Conservation (phyloP, 1,284 basidiomycete species). For the Marasmius fiardii region DNA sequence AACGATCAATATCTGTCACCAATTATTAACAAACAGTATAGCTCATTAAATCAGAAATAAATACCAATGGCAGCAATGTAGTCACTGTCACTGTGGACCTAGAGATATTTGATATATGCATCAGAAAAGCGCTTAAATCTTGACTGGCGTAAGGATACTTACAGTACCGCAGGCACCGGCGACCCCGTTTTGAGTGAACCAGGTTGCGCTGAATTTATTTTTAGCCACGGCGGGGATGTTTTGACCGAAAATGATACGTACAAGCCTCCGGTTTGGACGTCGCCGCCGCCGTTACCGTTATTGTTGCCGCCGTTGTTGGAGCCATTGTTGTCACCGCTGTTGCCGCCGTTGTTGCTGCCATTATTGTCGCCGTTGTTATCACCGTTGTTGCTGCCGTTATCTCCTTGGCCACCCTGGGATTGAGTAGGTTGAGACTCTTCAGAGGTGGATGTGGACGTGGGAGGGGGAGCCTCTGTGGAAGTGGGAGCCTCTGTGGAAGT, state of each 20-base stretch:
- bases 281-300: not conserved
- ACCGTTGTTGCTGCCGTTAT: constrained; percentile 3
- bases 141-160: not conserved
- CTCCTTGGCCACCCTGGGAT: constrained; percentile 1
- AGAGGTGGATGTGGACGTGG: constrained; percentile 12
- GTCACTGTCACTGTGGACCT: constrained; percentile 60
- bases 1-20: constrained; percentile 41
- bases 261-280: constrained; percentile 39
- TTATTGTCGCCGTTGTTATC: constrained; percentile 1
- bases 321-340: not conserved
- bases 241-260: constrained; percentile 33
- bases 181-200: constrained; percentile 64
- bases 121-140: not conserved
- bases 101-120: not conserved
- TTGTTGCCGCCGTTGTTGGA: constrained; percentile 5
- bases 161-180: constrained; percentile 71
- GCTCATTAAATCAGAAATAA: constrained; percentile 18
- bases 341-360: constrained; percentile 4
- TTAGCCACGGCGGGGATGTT: not conserved
- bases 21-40: not conserved
- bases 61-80: constrained; percentile 67
- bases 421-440: constrained; percentile 4
- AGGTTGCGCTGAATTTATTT: constrained; percentile 53
- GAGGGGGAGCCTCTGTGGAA: constrained; percentile 4
- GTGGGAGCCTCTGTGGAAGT: constrained; percentile 5